Evolutionary conservation across 495 filamentous ascomycete species (phyloP).

Genomic region (Xylaria intraflava): DNA sequence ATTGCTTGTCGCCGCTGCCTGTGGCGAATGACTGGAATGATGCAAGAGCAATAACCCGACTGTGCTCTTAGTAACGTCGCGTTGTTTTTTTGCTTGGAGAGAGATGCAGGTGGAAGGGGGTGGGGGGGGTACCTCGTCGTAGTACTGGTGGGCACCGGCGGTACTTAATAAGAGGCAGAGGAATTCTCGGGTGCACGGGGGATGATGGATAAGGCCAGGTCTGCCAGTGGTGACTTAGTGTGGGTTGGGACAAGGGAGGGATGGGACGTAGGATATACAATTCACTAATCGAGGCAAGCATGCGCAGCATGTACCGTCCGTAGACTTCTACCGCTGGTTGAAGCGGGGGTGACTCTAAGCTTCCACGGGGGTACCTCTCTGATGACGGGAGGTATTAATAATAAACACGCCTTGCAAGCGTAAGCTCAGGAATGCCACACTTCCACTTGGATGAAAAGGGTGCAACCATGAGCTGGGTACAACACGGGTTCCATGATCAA

Average conservation of each 20-base stretch:
- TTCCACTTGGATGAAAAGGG: constrained; percentile 1
- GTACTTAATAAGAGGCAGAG: background rate
- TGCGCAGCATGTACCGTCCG: background rate
- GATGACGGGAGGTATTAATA: background rate
- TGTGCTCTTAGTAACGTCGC: background rate
- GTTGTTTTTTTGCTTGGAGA: background rate
- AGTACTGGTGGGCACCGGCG: background rate
- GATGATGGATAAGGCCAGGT: background rate
- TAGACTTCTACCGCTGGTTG: too few relatives aligned
- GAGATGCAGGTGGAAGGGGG: constrained; percentile 3
- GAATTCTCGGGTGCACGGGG: background rate
- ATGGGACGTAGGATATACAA: background rate
- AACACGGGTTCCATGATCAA: background rate
- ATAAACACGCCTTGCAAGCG: background rate
- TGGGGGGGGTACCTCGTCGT: background rate
- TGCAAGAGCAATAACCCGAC: background rate
- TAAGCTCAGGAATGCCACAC: background rate
- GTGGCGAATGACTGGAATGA: background rate
- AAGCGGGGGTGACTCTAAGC: too few relatives aligned
- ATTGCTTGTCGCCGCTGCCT: background rate
- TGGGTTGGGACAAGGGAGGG: background rate
- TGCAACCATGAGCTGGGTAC: background rate
- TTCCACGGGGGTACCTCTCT: background rate
- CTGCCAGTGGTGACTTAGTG: background rate
- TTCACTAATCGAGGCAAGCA: background rate